A percentile compares a stretch with the other conserved stretches of the same genome.
phyloP scores from a whole-genome alignment of 768 basidiomycete species.

The Tylopilus felleus region DNA sequence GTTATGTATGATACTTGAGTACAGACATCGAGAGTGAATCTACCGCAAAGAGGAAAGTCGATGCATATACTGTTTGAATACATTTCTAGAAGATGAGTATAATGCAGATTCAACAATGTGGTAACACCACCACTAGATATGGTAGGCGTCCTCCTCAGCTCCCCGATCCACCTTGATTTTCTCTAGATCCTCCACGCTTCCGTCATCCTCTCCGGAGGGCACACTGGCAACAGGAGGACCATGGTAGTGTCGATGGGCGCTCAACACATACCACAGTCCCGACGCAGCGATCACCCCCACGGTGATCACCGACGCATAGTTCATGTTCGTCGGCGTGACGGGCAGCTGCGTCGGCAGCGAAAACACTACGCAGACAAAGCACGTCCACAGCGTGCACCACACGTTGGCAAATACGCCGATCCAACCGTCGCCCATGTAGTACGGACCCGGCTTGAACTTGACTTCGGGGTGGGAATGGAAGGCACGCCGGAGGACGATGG shows the following conservation, averaged over 20 bases:
- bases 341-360: slow-evolving; percentile 49
- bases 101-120: neutral
- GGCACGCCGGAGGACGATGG: slow-evolving; percentile 49
- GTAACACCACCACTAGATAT: no score
- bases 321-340: slow-evolving; percentile 48
- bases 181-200: slow-evolving; percentile 1
- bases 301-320: slow-evolving; percentile 42
- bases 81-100: no score
- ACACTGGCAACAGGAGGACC: slow-evolving; percentile 56
- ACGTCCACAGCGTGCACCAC: slow-evolving; percentile 45
- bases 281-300: slow-evolving; percentile 22
- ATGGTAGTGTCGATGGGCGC: slow-evolving; percentile 53
- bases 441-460: slow-evolving; percentile 56
- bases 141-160: neutral
- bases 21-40: no score
- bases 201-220: slow-evolving; percentile 3
- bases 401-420: slow-evolving; percentile 44
- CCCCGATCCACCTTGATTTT: neutral
- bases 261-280: slow-evolving; percentile 51
- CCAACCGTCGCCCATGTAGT: slow-evolving; percentile 53
- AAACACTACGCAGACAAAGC: slow-evolving; percentile 46
- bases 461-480: slow-evolving; percentile 57
- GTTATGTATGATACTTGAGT: no score
- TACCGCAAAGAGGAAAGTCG: no score
- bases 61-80: no score